Percentiles rank a stretch among this genome's conserved stretches.
Evolutionary conservation across 495 filamentous ascomycete species (phyloP).

Genomic region (Rostrohypoxylon terebratum): DNA sequence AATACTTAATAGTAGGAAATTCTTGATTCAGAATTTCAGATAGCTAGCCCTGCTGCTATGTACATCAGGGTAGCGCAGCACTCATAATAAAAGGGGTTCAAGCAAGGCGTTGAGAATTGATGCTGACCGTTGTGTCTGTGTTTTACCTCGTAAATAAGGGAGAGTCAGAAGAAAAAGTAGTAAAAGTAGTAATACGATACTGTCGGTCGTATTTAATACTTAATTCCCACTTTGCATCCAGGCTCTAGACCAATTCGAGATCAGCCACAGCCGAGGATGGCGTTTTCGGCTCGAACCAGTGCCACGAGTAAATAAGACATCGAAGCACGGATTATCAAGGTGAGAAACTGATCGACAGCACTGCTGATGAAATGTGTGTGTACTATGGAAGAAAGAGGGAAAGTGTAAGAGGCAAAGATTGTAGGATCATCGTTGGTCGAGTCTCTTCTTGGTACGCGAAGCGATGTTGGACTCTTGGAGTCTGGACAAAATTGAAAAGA

Average conservation of each 20-base stretch:
- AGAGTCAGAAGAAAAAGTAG: slow-evolving; percentile 21
- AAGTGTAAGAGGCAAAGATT: not conserved
- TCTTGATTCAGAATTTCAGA: slow-evolving; percentile 13
- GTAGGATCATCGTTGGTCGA: slow-evolving; percentile 29
- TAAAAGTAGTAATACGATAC: slow-evolving; percentile 12
- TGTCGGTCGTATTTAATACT: slow-evolving; percentile 18
- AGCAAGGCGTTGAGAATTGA: slow-evolving; percentile 21
- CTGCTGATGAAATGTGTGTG: not conserved
- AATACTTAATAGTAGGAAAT: slow-evolving; percentile 17
- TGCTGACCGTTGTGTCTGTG: slow-evolving; percentile 13
- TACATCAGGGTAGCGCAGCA: slow-evolving; percentile 18
- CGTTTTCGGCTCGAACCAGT: slow-evolving; percentile 16
- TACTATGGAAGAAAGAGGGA: not conserved
- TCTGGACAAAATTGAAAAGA: too few relatives aligned
- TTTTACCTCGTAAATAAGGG: slow-evolving; percentile 18
- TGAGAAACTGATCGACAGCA: not conserved
- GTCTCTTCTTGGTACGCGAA: slow-evolving; percentile 34
- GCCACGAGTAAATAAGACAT: slow-evolving; percentile 43
- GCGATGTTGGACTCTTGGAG: slow-evolving; percentile 21
- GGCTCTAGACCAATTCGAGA: slow-evolving; percentile 9
- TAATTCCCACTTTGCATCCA: slow-evolving; percentile 21
- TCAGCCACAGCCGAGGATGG: slow-evolving; percentile 40
- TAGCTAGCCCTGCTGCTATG: slow-evolving; percentile 26
- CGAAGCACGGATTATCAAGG: not conserved
- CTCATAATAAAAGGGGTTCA: slow-evolving; percentile 38